Evolutionary conservation across 2,329 filamentous ascomycete species (phyloP).

Genomic region (Fusarium sp.): DNA sequence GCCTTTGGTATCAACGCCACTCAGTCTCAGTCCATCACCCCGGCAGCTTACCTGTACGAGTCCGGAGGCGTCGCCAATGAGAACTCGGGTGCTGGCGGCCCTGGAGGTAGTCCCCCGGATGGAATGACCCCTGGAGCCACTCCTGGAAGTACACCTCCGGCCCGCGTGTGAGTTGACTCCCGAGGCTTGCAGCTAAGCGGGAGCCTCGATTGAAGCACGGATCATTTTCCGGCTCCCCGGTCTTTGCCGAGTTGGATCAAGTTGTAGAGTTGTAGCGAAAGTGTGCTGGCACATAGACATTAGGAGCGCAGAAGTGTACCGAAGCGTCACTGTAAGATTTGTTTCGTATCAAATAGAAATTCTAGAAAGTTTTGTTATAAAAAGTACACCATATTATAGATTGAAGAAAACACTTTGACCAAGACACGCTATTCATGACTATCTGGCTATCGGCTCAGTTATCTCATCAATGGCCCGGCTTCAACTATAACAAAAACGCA

Average conservation of each 20-base stretch:
- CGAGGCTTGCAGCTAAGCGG: background rate
- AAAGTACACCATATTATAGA: background rate
- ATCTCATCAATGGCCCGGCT: too few species aligned
- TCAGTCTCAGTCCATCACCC: conserved; percentile 28
- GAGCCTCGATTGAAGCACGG: background rate
- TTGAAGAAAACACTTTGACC: background rate
- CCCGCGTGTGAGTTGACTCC: background rate
- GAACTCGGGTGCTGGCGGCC: conserved; percentile 29
- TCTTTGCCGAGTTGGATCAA: background rate
- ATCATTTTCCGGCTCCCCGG: background rate
- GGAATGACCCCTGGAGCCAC: background rate
- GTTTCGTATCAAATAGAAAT: background rate
- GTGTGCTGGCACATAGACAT: background rate
- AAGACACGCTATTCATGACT: background rate
- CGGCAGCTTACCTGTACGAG: conserved; percentile 35
- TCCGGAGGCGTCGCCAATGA: conserved; percentile 39
- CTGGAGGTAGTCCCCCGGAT: conserved; percentile 15
- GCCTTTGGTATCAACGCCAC: conserved; percentile 61
- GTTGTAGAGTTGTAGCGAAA: background rate
- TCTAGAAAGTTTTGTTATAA: background rate
- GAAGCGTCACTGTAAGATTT: background rate
- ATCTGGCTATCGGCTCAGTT: too few species aligned
- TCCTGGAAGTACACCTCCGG: background rate
- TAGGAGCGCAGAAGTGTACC: background rate
- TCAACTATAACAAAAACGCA: too few species aligned